Evolutionary conservation across 164 flowering plant species (phyloP), one percentile per base, ranked within the genome.

Genomic region (Akebia trifoliata): DNA sequence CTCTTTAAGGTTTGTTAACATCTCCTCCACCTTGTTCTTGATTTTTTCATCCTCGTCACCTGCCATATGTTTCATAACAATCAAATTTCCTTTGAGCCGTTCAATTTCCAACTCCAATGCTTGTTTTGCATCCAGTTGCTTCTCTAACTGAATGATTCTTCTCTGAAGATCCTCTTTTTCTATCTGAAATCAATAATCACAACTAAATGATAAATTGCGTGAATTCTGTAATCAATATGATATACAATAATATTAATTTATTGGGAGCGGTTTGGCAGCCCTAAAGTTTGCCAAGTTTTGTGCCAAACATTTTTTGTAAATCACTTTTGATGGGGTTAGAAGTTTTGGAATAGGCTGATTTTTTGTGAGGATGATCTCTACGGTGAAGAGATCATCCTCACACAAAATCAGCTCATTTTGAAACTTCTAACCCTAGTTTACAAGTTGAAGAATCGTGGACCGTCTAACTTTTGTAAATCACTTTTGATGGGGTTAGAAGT

Each of bases 31-130:
- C 67, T 75, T 78, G 56, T 66, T 67, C 55, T 72, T 59, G 18
- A 52, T 46, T n/a, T 74, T 85, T 11, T 31, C 1, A 48, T 86
- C 79, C 25, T 66, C 87, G 32, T 77, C 81, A 2, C 70, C 85
- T 50, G 48, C 75, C 83, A 84, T 73, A 61, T 74, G 87, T 34
- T 70, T 69, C 87, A 82, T 78, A 6, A 90, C 84, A 51, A 76
- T 67, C 43, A 81, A 43, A 44, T 75, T 72, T 1, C 98, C 97
- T 65, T 59, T 85, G 72, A 81, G 24, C 4, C 72, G 78, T 72
- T 86, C 74, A 54, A 89, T 82, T 64, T 89, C 85, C 62, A 92
- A 66, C 59, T 87, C 85, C 51, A 92, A 31, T 12, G 80, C 82
- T 69, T 89, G 98, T 61, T 82, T 83, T 4, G 72, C 78, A 73